Percentiles rank a stretch among this genome's conserved stretches.
Conservation (phyloP, 176 grass and related monocot genomes). For the Ananas comosus region DNA sequence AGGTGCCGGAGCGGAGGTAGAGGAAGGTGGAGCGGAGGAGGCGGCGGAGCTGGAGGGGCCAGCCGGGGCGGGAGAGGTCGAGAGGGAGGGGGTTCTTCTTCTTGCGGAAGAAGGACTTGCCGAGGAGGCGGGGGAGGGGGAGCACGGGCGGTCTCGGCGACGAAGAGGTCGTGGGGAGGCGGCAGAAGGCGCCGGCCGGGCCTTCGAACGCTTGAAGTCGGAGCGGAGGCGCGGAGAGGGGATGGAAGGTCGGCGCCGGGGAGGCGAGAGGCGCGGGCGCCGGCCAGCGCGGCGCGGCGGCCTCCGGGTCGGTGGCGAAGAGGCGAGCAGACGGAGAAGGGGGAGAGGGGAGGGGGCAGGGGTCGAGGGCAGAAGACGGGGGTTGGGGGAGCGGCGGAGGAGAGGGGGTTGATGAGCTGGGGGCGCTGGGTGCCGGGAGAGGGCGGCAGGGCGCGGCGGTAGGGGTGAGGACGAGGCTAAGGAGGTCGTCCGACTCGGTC, state of each 20-base stretch:
- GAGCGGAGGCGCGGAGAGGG: conserved; percentile 52
- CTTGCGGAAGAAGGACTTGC: conserved; percentile 57
- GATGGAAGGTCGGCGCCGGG: conserved; percentile 50
- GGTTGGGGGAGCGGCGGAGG: conserved; percentile 48
- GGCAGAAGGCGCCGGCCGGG: conserved; percentile 64
- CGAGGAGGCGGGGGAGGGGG: conserved; percentile 67
- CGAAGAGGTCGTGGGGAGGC: conserved; percentile 68
- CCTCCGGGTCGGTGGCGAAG: conserved; percentile 54
- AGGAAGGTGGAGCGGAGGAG: conserved; percentile 53
- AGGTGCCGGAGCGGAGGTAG: conserved; percentile 52
- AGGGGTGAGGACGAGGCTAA: conserved; percentile 49
- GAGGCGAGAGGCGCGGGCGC: conserved; percentile 37
- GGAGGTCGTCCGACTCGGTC: conserved; percentile 57
- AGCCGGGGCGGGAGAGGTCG: conserved; percentile 51
- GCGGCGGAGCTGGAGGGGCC: conserved; percentile 61
- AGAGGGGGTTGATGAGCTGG: conserved; percentile 29
- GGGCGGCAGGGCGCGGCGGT: conserved; percentile 32
- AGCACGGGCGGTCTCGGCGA: conserved; percentile 84
- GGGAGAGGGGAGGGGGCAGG: no score
- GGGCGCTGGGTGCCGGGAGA: no score
- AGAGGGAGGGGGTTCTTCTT: conserved; percentile 57
- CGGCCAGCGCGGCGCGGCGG: conserved; percentile 32
- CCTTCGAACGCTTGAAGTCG: conserved; percentile 71
- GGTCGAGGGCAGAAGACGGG: conserved; percentile 17
- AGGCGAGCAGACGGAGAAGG: conserved; percentile 44